Evolutionary conservation across 805 yeast species (phyloP).

Genomic region (Candida dendrica): DNA sequence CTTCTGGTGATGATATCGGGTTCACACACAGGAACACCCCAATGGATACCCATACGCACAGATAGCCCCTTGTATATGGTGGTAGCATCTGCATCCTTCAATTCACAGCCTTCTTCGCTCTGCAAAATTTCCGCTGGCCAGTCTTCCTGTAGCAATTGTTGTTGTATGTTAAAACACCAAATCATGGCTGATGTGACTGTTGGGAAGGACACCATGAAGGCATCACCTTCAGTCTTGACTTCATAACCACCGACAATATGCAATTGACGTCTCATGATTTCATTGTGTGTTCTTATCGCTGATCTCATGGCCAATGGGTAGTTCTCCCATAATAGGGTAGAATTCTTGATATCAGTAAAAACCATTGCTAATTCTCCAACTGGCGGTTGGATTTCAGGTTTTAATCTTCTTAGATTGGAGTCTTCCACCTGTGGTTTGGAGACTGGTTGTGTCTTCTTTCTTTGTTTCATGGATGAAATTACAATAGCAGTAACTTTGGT

Average conservation of each 20-base stretch:
- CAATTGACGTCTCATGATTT: conserved; percentile 88
- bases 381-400: conserved; percentile 91
- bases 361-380: conserved; percentile 92
- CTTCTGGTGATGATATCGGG: conserved; percentile 89
- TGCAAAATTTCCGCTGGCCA: conserved; percentile 94
- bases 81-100: conserved; percentile 51
- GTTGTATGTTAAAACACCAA: conserved; percentile 93
- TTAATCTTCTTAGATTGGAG: conserved; percentile 72
- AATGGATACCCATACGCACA: conserved; percentile 96
- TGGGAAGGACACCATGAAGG: conserved; percentile 95
- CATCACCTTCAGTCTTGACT: conserved; percentile 98
- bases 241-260: conserved; percentile 95
- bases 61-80: conserved; percentile 80
- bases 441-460: conserved; percentile 23
- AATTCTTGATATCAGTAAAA: conserved; percentile 93
- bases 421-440: conserved; percentile 62
- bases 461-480: conserved; percentile 51
- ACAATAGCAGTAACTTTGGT: conserved; percentile 80
- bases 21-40: conserved; percentile 97
- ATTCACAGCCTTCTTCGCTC: conserved; percentile 76
- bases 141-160: conserved; percentile 72
- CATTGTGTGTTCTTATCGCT: conserved; percentile 90
- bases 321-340: conserved; percentile 90
- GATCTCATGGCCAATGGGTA: conserved; percentile 93
- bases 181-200: conserved; percentile 82